Percentiles rank a stretch among this genome's conserved stretches.
Evolutionary conservation across 1,139 yeast species (phyloP).

Genomic region (Scheffersomyces segobiensis): DNA sequence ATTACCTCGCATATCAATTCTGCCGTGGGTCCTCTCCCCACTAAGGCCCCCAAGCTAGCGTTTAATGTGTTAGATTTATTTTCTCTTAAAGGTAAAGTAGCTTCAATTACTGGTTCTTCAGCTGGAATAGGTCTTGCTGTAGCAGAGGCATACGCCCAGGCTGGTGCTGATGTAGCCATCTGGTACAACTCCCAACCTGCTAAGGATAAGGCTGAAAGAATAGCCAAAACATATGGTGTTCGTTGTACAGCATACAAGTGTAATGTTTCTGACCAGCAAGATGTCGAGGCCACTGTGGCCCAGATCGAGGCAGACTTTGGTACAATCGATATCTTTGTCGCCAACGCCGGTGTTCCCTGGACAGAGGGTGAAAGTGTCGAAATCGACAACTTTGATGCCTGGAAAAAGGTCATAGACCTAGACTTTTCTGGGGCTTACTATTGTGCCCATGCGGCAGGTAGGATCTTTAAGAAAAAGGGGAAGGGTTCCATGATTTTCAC

Average conservation of each 20-base stretch:
- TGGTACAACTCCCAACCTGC: constrained; percentile 76
- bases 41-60: constrained; percentile 22
- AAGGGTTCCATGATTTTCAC: constrained; percentile 73
- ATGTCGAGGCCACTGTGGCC: constrained; percentile 56
- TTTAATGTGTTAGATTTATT: constrained; percentile 49
- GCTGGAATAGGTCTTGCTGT: constrained; percentile 84
- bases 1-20: constrained; percentile 10
- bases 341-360: constrained; percentile 94
- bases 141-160: constrained; percentile 85
- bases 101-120: constrained; percentile 86
- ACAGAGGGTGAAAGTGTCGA: constrained; percentile 44
- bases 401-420: constrained; percentile 21
- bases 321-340: constrained; percentile 79
- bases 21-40: constrained; percentile 20
- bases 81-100: constrained; percentile 79
- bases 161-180: constrained; percentile 86
- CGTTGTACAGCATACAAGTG: constrained; percentile 72
- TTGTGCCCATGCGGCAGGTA: constrained; percentile 59
- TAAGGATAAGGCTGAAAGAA: constrained; percentile 55
- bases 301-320: constrained; percentile 71
- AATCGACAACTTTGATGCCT: constrained; percentile 18
- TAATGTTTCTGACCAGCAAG: constrained; percentile 58
- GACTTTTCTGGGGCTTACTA: constrained; percentile 27
- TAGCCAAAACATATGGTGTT: constrained; percentile 65
- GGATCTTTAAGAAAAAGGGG: constrained; percentile 66